These are phyloP conservation scores for Raphidocelis subcapitata DNA, from an alignment of 139 green algal genomes.

Conservation along the genomic window DNA sequence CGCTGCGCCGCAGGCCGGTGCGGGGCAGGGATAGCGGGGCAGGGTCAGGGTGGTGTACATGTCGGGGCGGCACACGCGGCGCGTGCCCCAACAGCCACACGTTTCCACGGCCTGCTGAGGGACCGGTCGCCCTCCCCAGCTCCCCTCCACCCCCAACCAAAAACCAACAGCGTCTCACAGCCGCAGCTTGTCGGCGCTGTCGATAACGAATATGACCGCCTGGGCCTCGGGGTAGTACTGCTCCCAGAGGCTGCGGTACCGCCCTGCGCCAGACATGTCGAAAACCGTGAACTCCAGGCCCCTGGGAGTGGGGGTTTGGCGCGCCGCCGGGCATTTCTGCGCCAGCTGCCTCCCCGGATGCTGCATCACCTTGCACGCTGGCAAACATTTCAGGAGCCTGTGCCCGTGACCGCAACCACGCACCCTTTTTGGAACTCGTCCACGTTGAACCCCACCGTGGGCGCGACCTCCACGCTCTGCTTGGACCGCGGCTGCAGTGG, in stretches of 20 bases:
- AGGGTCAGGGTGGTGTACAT: neutral
- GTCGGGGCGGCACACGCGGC: neutral
- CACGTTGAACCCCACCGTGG: conserved; percentile 75
- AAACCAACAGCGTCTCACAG: conserved; percentile 70
- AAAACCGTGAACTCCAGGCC: conserved; percentile 77
- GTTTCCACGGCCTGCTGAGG: conserved; percentile 1
- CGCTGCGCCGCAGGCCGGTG: too few relatives aligned
- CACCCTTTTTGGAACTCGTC: conserved; percentile 65
- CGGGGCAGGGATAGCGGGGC: neutral
- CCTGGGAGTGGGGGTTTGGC: too few relatives aligned
- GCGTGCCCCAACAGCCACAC: conserved; percentile 3
- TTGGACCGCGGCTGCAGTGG: conserved; percentile 45
- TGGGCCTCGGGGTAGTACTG: conserved; percentile 77
- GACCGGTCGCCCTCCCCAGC: too few relatives aligned
- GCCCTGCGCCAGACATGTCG: conserved; percentile 81
- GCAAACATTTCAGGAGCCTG: neutral
- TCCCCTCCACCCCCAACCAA: too few relatives aligned
- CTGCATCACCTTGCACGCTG: neutral
- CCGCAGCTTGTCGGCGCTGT: conserved; percentile 73
- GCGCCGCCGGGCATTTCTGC: neutral
- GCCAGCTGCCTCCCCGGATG: neutral
- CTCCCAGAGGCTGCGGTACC: conserved; percentile 81
- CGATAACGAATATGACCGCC: conserved; percentile 78
- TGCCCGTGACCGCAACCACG: neutral
- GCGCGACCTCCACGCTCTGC: conserved; percentile 54